These are phyloP conservation scores for Backusella tuberculispora DNA, from an alignment of 192 early-diverging fungal species.

Conservation along the genomic window DNA sequence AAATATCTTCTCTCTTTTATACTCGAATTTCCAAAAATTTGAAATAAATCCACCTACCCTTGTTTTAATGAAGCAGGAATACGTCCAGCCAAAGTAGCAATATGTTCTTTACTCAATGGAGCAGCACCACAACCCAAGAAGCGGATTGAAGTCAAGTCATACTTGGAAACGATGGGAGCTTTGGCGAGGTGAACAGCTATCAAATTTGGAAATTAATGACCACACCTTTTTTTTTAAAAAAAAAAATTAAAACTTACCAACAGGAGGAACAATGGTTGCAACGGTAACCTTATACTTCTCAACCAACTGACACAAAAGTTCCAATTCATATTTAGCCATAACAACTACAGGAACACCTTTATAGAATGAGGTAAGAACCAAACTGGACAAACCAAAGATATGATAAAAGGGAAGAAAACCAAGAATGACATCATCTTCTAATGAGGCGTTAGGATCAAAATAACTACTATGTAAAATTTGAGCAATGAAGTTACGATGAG, in stretches of 20 bases:
- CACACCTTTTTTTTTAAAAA: neutral
- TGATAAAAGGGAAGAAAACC: conserved; percentile 80
- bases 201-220: conserved; percentile 5
- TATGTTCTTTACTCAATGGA: conserved; percentile 75
- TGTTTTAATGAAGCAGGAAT: conserved; percentile 49
- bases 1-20: neutral
- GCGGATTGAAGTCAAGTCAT: conserved; percentile 67
- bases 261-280: conserved; percentile 39
- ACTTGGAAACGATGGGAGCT: conserved; percentile 72
- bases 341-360: conserved; percentile 65
- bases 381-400: conserved; percentile 67
- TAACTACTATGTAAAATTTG: conserved; percentile 3
- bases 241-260: conserved; percentile 25
- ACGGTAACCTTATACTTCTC: conserved; percentile 72
- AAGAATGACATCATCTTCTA: conserved; percentile 36
- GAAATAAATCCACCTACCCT: conserved; percentile 26
- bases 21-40: neutral
- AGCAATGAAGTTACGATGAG: conserved; percentile 76
- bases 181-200: conserved; percentile 74
- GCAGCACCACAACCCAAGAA: conserved; percentile 80
- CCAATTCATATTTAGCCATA: conserved; percentile 78
- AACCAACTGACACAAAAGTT: conserved; percentile 61
- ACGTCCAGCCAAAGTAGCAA: conserved; percentile 51
- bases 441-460: neutral
- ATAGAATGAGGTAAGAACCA: conserved; percentile 47